Percentiles rank a stretch among this genome's conserved stretches.
These are phyloP conservation scores for Margaritispora aquatica DNA, from an alignment of 495 filamentous ascomycete species.

Conservation along the genomic window DNA sequence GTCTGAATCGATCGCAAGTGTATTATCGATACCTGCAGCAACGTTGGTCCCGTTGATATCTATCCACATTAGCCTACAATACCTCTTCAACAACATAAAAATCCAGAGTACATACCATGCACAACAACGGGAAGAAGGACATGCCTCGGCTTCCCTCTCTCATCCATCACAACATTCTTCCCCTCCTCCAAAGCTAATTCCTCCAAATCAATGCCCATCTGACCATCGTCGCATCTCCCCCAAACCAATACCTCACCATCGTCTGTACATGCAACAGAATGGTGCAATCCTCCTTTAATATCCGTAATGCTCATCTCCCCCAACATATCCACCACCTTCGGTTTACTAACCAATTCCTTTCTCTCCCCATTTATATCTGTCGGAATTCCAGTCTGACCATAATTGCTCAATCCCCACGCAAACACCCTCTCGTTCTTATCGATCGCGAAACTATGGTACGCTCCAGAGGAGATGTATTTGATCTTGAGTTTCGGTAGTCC, in stretches of 20 bases:
- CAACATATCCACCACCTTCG: slow-evolving; percentile 53
- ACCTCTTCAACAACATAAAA: not conserved
- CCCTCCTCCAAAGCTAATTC: slow-evolving; percentile 42
- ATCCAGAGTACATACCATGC: slow-evolving; percentile 19
- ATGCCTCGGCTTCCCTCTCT: slow-evolving; percentile 32
- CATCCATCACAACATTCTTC: slow-evolving; percentile 54
- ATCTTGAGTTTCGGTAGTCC: slow-evolving; percentile 50
- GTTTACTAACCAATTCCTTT: slow-evolving; percentile 43
- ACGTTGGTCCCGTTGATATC: slow-evolving; percentile 27
- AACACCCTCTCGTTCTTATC: slow-evolving; percentile 65
- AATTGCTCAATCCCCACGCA: slow-evolving; percentile 85
- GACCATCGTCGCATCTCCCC: slow-evolving; percentile 63
- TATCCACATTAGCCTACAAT: not conserved
- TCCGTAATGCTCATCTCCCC: slow-evolving; percentile 38
- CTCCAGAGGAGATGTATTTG: slow-evolving; percentile 46
- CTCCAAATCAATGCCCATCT: slow-evolving; percentile 48
- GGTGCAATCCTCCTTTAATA: slow-evolving; percentile 60
- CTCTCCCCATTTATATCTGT: slow-evolving; percentile 45
- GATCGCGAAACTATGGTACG: slow-evolving; percentile 71
- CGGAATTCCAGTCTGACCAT: slow-evolving; percentile 62
- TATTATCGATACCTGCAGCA: slow-evolving; percentile 50
- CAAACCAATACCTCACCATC: slow-evolving; percentile 58
- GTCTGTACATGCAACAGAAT: slow-evolving; percentile 55
- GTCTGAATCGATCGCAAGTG: slow-evolving; percentile 49
- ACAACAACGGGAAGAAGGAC: slow-evolving; percentile 46